phyloP scores from a whole-genome alignment of 306 rosid genomes.

The Cajanus cajan region DNA sequence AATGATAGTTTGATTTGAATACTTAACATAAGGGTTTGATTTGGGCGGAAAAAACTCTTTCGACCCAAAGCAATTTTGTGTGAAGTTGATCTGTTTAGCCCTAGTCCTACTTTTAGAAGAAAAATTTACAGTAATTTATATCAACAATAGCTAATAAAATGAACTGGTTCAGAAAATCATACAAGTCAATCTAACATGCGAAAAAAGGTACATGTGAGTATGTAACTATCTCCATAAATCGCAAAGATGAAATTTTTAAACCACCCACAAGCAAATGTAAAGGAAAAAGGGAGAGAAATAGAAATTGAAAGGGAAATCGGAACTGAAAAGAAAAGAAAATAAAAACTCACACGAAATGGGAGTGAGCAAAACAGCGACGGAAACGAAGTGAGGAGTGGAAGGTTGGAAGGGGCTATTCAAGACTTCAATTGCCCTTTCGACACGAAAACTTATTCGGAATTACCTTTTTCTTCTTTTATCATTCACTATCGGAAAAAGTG shows the following conservation, averaged over 20 bases:
- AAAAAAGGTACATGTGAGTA: background rate
- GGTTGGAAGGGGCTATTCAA: background rate
- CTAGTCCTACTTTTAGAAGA: background rate
- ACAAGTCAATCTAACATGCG: background rate
- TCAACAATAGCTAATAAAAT: background rate
- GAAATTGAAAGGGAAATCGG: background rate
- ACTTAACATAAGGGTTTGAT: background rate
- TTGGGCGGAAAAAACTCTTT: background rate
- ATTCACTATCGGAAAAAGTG: too few species aligned
- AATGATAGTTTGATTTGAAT: background rate
- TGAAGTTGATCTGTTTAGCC: background rate
- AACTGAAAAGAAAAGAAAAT: background rate
- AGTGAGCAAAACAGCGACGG: background rate
- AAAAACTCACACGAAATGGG: constrained; percentile 7
- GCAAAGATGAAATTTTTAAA: background rate
- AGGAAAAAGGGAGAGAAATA: background rate
- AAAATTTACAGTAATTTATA: background rate
- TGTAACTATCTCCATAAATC: background rate
- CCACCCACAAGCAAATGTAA: background rate
- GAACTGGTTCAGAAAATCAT: background rate
- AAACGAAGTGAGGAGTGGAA: background rate
- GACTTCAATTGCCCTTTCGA: background rate
- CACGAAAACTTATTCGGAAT: background rate
- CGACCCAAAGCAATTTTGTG: background rate
- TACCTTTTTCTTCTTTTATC: too few species aligned